Base-by-base conservation (phyloP, 1,139 yeast genomes). In the Blastobotrys buckinghamii region DNA sequence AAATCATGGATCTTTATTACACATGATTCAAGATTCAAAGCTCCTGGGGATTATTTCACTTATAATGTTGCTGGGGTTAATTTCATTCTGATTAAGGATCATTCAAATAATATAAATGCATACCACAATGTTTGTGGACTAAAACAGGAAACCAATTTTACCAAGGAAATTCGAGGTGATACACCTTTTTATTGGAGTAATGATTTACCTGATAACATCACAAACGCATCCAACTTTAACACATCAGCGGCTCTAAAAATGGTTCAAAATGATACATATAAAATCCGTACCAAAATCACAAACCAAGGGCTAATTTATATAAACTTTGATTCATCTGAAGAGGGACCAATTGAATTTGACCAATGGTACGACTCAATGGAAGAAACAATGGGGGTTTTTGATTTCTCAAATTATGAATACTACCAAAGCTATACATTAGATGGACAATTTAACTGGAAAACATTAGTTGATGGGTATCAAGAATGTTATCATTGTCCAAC, bases 401-500 rank as follows among this genome's bases (percentile, higher is more conserved):
- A 47, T 30, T 47, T 47, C 37, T 42, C 47, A 6, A 37, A 47
- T 30, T 47, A 47, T 36, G 50, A 47, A 33, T 47, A 42, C 15
- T 38, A 47, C 46, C 22, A 44, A 22, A 47, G 50, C 35, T 47
- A 42, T 39, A 26, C 36, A 12, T 44, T 47, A 3, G 43, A 30
- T 20, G 50, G 50, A 2, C n/a, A 38, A 17, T 47, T 47, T 37
- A 47, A 47, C 22, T 47, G 50, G 50, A 47, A 47, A 34, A 44
- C 50, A 2, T 16, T 47, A 26, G 50, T 47, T n/a, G 50, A 47
- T 36, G 50, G 47, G 26, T 47, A 47, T 20, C 47, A 42, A 33
- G 50, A 47, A 20, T 47, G 50, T 40, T 42, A 42, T 27, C 50
- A 47, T 38, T 47, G 50, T 17, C 50, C 50, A 19, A 47, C 50